Conservation (phyloP, 202 grass and related monocot genomes). For the Cymbopogon flexuosus region DNA sequence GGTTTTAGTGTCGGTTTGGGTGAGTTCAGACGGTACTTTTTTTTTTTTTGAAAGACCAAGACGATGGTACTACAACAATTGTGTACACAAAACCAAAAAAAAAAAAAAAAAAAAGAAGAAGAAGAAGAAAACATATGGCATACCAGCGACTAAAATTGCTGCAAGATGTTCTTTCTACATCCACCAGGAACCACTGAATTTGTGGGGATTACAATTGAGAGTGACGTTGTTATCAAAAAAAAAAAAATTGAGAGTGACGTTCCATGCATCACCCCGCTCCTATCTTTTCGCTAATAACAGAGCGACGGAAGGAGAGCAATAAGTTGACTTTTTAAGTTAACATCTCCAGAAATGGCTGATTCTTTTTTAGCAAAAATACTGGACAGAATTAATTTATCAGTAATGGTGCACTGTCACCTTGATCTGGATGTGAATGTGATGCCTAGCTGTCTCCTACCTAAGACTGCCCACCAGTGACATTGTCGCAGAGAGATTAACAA, state of each 20-base stretch:
- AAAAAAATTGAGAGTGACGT: not conserved
- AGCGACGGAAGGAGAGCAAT: not conserved
- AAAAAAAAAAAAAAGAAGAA: too few species aligned
- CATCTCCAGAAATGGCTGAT: not conserved
- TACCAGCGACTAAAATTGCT: not conserved
- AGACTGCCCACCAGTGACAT: constrained; percentile 21
- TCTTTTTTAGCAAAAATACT: not conserved
- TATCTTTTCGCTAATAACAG: not conserved
- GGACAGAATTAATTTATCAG: not conserved
- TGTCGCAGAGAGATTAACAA: constrained; percentile 42
- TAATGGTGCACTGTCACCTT: constrained; percentile 20
- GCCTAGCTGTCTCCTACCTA: constrained; percentile 40
- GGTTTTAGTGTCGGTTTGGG: constrained; percentile 10
- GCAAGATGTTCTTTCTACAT: not conserved
- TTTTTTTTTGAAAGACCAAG: not conserved
- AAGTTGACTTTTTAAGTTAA: constrained; percentile 30
- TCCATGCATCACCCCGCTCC: constrained; percentile 1
- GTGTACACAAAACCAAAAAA: not conserved
- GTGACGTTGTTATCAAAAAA: too few species aligned
- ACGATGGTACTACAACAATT: not conserved
- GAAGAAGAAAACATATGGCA: not conserved
- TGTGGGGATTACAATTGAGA: not conserved
- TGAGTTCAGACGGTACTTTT: not conserved
- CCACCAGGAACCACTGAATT: not conserved
- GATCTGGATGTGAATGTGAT: constrained; percentile 36